Base-by-base conservation (phyloP, 345 rosid genomes). In the Salix exigua region DNA sequence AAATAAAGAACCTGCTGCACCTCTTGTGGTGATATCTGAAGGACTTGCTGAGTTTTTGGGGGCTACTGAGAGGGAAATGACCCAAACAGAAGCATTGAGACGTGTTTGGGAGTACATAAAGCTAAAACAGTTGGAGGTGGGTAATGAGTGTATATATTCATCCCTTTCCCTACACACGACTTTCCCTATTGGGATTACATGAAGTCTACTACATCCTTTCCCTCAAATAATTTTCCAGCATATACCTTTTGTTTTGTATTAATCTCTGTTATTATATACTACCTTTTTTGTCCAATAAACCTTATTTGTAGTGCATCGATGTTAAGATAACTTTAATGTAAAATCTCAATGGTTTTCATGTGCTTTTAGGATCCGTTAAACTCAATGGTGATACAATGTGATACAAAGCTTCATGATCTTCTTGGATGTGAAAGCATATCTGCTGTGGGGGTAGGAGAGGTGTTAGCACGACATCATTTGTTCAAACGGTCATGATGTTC, bases 401-500 rank as follows among this genome's bases (percentile, higher is more conserved):
- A 94, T 77, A 89, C 73, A 75, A 90, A 90, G 86, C 97, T 94
- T 71, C 82, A 73, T 0, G 94, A 89, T 69, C 98, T 94, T 78
- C 92, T 94, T 64, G 94, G 95, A 75, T 94, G 92, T 77, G 96
- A 94, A 77, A 89, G 94, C 90, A 90, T 94, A 53, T 91, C 95
- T 81, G 92, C 92, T 23, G 84, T 89, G 84, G 95, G 95, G 78
- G 87, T 94, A 78, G 87, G 80, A 18, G 91, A 89, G 87, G 81
- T 85, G 88, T 77, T 92, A 81, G 87, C 87, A 8, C 89, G 90
- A 55, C 90, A 88, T 78, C 94, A 90, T 83, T 87, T 92, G 79
- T 83, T 88, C 81, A 88, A 85, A 84, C 83, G 35, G 75, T 87
- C 91, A 26, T 92, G 88, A 90, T 86, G 67, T 75, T 74, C 50